Conservation (phyloP, 148 eudicot genomes). For the Diospyros kaki region DNA sequence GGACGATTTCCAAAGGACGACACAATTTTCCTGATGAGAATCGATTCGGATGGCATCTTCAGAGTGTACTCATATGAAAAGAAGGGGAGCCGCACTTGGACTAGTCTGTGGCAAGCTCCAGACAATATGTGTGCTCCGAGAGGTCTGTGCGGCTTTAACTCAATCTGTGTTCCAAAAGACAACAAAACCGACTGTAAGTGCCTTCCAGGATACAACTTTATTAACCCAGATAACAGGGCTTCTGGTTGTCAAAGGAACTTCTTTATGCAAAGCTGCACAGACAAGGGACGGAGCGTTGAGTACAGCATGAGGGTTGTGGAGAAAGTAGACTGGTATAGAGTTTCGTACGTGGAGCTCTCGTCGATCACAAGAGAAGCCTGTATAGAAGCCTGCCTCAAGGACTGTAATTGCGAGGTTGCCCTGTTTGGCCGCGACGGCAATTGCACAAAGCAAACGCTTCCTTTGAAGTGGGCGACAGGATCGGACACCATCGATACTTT, state of each 20-base stretch:
- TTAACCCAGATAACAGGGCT: conserved; percentile 10
- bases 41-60: conserved; percentile 37
- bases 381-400: conserved; percentile 5
- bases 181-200: conserved; percentile 17
- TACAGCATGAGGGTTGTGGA: conserved; percentile 12
- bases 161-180: conserved; percentile 18
- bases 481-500: neutral
- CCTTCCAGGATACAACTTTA: conserved; percentile 27
- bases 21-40: conserved; percentile 3
- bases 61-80: conserved; percentile 18
- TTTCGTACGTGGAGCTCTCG: neutral
- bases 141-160: conserved; percentile 35
- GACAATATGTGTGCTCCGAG: conserved; percentile 14
- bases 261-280: conserved; percentile 13
- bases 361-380: neutral
- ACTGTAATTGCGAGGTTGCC: conserved; percentile 15
- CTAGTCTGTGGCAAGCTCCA: conserved; percentile 18
- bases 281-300: neutral
- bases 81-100: conserved; percentile 6
- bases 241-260: conserved; percentile 29
- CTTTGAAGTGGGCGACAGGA: conserved; percentile 10
- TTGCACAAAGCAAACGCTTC: conserved; percentile 13
- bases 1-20: neutral
- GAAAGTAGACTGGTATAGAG: conserved; percentile 6
- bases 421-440: neutral